These are phyloP conservation scores for Cryptosporidium viatorum DNA, from an alignment of 169 alveolate species.

Conservation along the genomic window DNA sequence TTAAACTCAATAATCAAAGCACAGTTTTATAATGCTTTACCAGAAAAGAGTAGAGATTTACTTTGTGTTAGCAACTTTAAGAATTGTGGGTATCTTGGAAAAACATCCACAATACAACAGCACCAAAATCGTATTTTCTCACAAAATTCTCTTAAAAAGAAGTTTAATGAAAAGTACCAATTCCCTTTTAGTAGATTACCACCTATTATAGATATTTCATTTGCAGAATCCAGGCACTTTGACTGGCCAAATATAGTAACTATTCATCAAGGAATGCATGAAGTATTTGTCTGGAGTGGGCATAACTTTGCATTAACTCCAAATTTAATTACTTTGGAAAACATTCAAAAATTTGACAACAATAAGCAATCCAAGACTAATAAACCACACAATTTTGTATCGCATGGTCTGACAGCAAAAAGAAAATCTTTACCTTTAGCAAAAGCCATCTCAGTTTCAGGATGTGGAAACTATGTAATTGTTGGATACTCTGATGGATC, in stretches of 20 bases:
- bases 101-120: slow-evolving; percentile 77
- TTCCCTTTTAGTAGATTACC: slow-evolving; percentile 74
- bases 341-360: background rate
- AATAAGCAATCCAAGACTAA: slow-evolving; percentile 26
- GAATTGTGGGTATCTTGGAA: slow-evolving; percentile 75
- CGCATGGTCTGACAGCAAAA: slow-evolving; percentile 47
- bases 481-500: slow-evolving; percentile 91
- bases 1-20: slow-evolving; percentile 53
- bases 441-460: slow-evolving; percentile 88
- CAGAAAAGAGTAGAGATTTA: slow-evolving; percentile 76
- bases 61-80: slow-evolving; percentile 62
- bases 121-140: slow-evolving; percentile 77
- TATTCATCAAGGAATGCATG: slow-evolving; percentile 81
- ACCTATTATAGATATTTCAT: slow-evolving; percentile 69
- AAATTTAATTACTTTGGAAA: slow-evolving; percentile 19
- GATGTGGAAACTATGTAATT: slow-evolving; percentile 94
- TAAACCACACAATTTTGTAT: slow-evolving; percentile 18
- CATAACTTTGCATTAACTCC: slow-evolving; percentile 64
- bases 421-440: slow-evolving; percentile 77
- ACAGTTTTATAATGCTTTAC: slow-evolving; percentile 39
- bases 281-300: slow-evolving; percentile 85
- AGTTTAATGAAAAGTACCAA: slow-evolving; percentile 33
- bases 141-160: slow-evolving; percentile 75
- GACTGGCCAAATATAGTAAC: slow-evolving; percentile 84
- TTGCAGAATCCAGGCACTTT: slow-evolving; percentile 78